Evolutionary conservation across 2,329 filamentous ascomycete species (phyloP).

Genomic region (Ceratocystis harringtonii): DNA sequence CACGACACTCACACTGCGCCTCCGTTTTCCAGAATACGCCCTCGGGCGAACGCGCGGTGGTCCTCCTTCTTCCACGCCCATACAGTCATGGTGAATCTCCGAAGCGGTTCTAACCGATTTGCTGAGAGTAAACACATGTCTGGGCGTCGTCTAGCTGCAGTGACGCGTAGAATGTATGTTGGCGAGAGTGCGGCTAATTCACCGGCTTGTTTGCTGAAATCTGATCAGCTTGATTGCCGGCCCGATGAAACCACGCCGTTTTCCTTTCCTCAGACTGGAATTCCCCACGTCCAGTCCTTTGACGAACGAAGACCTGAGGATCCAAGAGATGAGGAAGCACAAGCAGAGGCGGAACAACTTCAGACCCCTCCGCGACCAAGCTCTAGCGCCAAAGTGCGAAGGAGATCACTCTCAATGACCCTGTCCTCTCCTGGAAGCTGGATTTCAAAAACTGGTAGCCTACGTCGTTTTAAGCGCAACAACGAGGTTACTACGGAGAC

Average conservation of each 20-base stretch:
- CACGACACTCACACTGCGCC: neutral
- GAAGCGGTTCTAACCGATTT: conserved; percentile 27
- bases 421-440: conserved; percentile 42
- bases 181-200: conserved; percentile 8
- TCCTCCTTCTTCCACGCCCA: conserved; percentile 42
- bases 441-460: conserved; percentile 41
- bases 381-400: neutral
- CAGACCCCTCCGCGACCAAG: neutral
- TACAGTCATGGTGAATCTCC: conserved; percentile 22
- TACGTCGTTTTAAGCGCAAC: conserved; percentile 38
- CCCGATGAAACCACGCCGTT: neutral
- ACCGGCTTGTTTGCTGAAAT: conserved; percentile 13
- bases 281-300: neutral
- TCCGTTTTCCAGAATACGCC: neutral
- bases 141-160: conserved; percentile 8
- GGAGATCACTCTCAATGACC: conserved; percentile 43
- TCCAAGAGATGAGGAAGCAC: neutral
- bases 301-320: neutral
- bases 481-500: conserved; percentile 9
- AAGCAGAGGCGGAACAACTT: neutral
- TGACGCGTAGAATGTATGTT: conserved; percentile 13
- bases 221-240: conserved; percentile 12
- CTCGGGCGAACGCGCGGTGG: conserved; percentile 26
- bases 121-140: conserved; percentile 7
- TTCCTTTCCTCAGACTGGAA: neutral